Evolutionary conservation across 1,139 yeast species (phyloP).

Genomic region (Geotrichum bryndzae): DNA sequence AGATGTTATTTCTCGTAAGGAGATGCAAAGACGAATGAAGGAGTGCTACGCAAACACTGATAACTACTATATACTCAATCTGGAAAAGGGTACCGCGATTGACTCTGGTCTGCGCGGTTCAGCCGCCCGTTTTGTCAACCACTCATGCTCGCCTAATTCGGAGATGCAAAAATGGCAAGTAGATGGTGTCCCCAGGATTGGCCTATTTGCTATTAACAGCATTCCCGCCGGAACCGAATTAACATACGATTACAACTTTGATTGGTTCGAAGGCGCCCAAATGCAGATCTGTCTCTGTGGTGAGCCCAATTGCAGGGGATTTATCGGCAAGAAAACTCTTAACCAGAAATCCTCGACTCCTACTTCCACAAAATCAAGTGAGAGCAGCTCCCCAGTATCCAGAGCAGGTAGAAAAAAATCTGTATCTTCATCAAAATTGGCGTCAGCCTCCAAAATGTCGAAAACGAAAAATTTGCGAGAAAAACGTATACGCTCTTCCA

Average conservation of each 20-base stretch:
- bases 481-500: neutral
- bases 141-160: constrained; percentile 41
- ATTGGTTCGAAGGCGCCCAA: constrained; percentile 37
- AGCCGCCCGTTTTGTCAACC: constrained; percentile 42
- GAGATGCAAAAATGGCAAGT: constrained; percentile 43
- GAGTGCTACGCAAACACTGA: constrained; percentile 26
- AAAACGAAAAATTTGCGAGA: neutral
- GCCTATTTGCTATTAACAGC: constrained; percentile 38
- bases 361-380: neutral
- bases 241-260: constrained; percentile 42
- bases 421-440: neutral
- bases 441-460: neutral
- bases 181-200: constrained; percentile 38
- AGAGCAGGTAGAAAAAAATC: neutral
- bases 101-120: constrained; percentile 41
- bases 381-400: neutral
- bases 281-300: constrained; percentile 41
- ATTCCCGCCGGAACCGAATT: constrained; percentile 38
- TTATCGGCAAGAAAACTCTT: constrained; percentile 30
- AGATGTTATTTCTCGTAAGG: constrained; percentile 37
- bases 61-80: constrained; percentile 36
- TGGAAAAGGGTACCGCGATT: constrained; percentile 38
- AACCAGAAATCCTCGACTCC: neutral
- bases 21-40: constrained; percentile 32
- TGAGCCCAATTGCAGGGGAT: constrained; percentile 36